Percentiles rank a stretch among this genome's conserved stretches.
Evolutionary conservation across 2,329 filamentous ascomycete genomes (phyloP).

Genomic region (Neopestalotiopsis sp.): DNA sequence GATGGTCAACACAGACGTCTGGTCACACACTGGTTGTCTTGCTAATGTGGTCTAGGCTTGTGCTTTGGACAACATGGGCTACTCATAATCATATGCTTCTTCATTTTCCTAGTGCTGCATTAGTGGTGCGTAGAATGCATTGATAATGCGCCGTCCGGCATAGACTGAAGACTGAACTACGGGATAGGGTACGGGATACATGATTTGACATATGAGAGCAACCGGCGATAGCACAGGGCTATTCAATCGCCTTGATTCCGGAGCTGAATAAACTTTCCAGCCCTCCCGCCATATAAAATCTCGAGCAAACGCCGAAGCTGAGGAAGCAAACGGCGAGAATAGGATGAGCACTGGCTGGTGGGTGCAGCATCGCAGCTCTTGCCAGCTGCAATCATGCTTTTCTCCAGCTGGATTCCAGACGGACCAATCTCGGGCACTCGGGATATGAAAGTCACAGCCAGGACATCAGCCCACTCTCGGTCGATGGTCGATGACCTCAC

Average conservation of each 20-base stretch:
- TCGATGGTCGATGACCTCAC: conserved; percentile 13
- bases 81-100: background rate
- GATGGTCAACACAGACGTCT: background rate
- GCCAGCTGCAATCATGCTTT: background rate
- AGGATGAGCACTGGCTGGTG: background rate
- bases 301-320: conserved; percentile 13
- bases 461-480: conserved; percentile 16
- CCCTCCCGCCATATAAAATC: background rate
- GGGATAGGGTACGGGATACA: background rate
- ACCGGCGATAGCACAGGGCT: background rate
- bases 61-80: background rate
- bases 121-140: background rate
- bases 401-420: background rate
- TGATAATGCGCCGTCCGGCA: too few species aligned
- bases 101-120: background rate
- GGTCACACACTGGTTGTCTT: background rate
- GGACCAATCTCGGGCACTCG: conserved; percentile 9
- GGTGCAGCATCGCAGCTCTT: background rate
- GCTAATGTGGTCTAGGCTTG: background rate
- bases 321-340: conserved; percentile 6
- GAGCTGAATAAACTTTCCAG: background rate
- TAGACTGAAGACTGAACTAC: background rate
- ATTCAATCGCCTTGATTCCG: conserved; percentile 1
- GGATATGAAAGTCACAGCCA: conserved; percentile 14
- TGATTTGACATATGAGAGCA: background rate